Conservation (phyloP, 768 basidiomycete species). For the Lentinula aciculospora region DNA sequence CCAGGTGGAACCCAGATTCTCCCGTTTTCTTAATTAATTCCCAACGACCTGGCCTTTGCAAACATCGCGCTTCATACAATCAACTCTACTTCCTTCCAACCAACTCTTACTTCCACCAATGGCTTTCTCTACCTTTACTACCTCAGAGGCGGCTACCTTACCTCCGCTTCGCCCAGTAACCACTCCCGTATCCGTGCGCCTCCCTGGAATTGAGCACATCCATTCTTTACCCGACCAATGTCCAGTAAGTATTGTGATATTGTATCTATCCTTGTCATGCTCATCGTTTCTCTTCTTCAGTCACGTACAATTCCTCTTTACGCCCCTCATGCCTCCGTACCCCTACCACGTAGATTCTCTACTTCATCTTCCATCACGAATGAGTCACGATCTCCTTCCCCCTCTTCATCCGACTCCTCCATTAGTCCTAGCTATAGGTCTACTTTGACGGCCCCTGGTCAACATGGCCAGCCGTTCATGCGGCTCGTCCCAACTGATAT, state of each 20-base stretch:
- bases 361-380: constrained; percentile 29
- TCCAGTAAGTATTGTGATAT: neutral
- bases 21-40: constrained; percentile 9
- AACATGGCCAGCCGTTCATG: constrained; percentile 18
- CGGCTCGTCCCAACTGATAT: constrained; percentile 46
- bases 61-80: neutral
- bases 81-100: neutral
- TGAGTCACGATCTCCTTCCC: constrained; percentile 31
- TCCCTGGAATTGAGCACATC: constrained; percentile 7
- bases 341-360: constrained; percentile 25
- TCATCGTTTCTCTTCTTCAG: neutral
- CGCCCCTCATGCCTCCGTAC: neutral
- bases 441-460: constrained; percentile 5
- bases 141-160: constrained; percentile 20
- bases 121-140: neutral
- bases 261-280: neutral
- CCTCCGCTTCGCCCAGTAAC: constrained; percentile 31
- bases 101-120: neutral
- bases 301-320: constrained; percentile 2
- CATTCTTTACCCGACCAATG: constrained; percentile 2
- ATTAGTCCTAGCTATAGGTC: constrained; percentile 10
- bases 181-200: constrained; percentile 12
- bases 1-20: constrained; percentile 26
- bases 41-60: constrained; percentile 2
- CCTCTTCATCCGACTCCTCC: constrained; percentile 21